phyloP scores from a whole-genome alignment of 306 rosid genomes.

The Abrus pulchellus region DNA sequence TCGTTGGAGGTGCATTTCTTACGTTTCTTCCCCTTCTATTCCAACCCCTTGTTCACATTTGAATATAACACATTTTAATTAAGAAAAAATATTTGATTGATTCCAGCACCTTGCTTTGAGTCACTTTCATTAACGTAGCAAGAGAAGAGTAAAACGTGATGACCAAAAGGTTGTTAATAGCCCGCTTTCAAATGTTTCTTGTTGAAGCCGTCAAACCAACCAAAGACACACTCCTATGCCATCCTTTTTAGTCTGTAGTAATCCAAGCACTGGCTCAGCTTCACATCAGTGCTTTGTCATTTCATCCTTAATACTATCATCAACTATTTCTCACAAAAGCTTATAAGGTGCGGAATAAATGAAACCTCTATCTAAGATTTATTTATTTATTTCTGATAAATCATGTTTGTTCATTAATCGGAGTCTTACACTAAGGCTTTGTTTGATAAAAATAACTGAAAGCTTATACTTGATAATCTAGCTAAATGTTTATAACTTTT shows the following conservation, averaged over 20 bases:
- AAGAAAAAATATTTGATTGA: constrained; percentile 6
- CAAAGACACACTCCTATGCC: constrained; percentile 31
- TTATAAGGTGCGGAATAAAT: neutral
- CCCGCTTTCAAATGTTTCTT: constrained; percentile 59
- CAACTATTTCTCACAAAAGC: neutral
- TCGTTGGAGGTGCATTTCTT: neutral
- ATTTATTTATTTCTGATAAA: neutral
- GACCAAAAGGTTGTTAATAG: constrained; percentile 51
- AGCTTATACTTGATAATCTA: too few species aligned
- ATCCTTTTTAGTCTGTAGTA: constrained; percentile 31
- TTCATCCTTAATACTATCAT: neutral
- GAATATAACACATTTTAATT: neutral
- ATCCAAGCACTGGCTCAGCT: constrained; percentile 26
- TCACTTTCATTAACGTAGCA: constrained; percentile 41
- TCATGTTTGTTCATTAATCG: neutral
- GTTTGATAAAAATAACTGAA: too few species aligned
- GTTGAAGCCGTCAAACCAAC: constrained; percentile 59
- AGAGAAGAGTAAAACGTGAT: constrained; percentile 1
- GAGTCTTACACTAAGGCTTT: neutral
- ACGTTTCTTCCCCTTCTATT: neutral
- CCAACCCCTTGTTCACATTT: constrained; percentile 3
- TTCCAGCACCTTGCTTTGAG: neutral
- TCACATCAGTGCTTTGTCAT: constrained; percentile 40
- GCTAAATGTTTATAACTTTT: too few species aligned
- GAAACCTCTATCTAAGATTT: too few species aligned